These are phyloP conservation scores for Didymella glomerata DNA, from an alignment of 2,329 filamentous ascomycete species.

Conservation along the genomic window DNA sequence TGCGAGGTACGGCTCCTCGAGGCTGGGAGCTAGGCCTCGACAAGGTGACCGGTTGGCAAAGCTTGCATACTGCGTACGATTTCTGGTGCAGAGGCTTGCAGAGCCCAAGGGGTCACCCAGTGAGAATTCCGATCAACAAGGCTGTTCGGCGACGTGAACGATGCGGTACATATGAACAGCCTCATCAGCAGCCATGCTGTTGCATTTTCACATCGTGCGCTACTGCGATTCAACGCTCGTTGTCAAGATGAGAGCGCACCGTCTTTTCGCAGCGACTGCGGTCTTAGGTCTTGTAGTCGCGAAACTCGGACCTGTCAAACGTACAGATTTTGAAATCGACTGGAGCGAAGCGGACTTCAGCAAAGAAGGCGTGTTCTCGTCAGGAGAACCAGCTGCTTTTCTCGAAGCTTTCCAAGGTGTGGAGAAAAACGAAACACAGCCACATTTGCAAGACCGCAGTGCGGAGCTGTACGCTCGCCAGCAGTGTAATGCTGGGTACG, in stretches of 20 bases:
- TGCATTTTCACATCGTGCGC: neutral
- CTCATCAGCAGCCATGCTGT: neutral
- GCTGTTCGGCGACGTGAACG: conserved; percentile 2
- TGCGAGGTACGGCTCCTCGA: conserved; percentile 10
- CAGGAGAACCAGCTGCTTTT: conserved; percentile 1
- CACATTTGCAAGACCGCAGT: conserved; percentile 24
- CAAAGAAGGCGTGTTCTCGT: conserved; percentile 1
- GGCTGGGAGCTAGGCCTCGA: conserved; percentile 4
- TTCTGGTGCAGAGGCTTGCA: neutral
- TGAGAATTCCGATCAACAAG: neutral
- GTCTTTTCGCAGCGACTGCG: neutral
- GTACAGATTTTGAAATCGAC: neutral
- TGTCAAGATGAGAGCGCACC: neutral
- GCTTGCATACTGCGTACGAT: neutral
- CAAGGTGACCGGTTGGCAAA: conserved; percentile 1
- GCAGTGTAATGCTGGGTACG: conserved; percentile 25
- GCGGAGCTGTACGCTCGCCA: conserved; percentile 21
- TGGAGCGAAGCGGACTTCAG: neutral
- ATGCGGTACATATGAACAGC: conserved; percentile 2
- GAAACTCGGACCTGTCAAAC: neutral
- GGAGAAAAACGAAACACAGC: conserved; percentile 23
- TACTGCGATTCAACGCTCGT: neutral
- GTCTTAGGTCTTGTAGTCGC: neutral
- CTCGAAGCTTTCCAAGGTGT: conserved; percentile 1
- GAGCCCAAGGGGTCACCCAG: neutral